Evolutionary conservation across 495 filamentous ascomycete genomes (phyloP), one percentile per base, ranked within the genome.

Genomic region (Tuber indicum): DNA sequence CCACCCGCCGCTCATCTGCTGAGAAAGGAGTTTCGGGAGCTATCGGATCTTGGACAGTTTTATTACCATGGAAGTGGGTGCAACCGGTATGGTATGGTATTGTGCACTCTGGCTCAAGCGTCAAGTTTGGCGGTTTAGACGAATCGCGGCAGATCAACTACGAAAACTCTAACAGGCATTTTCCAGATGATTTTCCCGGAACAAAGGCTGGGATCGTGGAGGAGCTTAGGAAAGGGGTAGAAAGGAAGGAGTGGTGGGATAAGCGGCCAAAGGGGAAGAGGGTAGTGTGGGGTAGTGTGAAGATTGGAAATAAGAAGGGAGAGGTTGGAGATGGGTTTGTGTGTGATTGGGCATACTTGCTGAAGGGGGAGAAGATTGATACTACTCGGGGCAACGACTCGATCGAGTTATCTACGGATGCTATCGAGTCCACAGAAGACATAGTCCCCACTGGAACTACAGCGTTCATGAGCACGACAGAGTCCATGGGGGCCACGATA

Each of bases 1-100:
- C 92, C 45, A 91, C 88, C 21, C 77, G 73, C 66, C 73, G 74
- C 2, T 26, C 49, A 26, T 73, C 45, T 10, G 73, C 73, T 10
- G 58, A 36, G 88, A 17, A 82, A 87, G 75, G 79, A 7, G 73
- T 75, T 6, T 82, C 72, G 19, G 76, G 76, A 8, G 74, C 79
- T 8, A 82, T 81, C 70, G 91, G 92, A 0, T 89, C 86, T 2
- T 98, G 94, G 94, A 96, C 92, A 1, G 80, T 99, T 2, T 87
- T 98, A 45, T 86, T 96, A 4, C 96, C 96, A 0, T 98, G 96
- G 94, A 95, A 94, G 81, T 97, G 93, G 79, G 91, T 98, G 44
- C 84, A 88, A 36, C 90, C 94, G 1, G 85, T 98, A 49, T 99
- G 96, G 96, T 92, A 95, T 81, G 88, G 89, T 23, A 81, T 99